Evolutionary conservation across 2,329 filamentous ascomycete genomes (phyloP), one percentile per base, ranked within the genome.

Genomic region (Alternaria angustiovoidea): DNA sequence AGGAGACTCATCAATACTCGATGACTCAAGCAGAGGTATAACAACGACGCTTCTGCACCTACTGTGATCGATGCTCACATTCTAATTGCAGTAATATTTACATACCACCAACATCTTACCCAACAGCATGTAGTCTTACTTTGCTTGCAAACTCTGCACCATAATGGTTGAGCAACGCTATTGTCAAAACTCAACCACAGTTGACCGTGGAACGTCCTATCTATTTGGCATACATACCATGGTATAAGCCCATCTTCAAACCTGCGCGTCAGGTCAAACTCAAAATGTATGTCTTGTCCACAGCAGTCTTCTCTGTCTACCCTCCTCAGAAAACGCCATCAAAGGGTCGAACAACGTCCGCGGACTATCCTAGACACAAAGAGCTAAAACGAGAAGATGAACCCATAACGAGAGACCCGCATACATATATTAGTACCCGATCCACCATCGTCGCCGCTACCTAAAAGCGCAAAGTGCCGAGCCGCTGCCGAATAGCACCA

Each of bases 381-480:
- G 14, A 30, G 28, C 30, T 4, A 38, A 55, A n/a, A 32, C 32
- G 47, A 12, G 36, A 42, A 47, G 41, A 57, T 39, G 39, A 12
- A 38, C 11, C 22, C 3, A 49, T 32, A 43, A 36, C 24, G n/a
- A 12, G 44, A 38, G 44, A 38, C 52, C 52, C 51, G 42, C 39
- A 47, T n/a, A 49, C n/a, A 24, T 28, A 14, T 41, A 41, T 41
- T 22, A 49, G 32, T 22, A 42, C 51, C 6, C 51, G 51, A 48
- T 55, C 55, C 53, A 49, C 57, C 49, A 57, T 51, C 49, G 49
- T 61, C 41, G 58, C 59, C 51, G 54, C 48, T 56, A 47, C 59
- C 62, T 49, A 64, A 55, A 59, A 53, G 47, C 48, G 62, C 62
- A 64, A 58, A 46, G 51, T 64, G 65, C 65, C 65, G 65, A 66